Evolutionary conservation across 116 monocot genomes (phyloP).

Genomic region (Papilionanthe hybrid): DNA sequence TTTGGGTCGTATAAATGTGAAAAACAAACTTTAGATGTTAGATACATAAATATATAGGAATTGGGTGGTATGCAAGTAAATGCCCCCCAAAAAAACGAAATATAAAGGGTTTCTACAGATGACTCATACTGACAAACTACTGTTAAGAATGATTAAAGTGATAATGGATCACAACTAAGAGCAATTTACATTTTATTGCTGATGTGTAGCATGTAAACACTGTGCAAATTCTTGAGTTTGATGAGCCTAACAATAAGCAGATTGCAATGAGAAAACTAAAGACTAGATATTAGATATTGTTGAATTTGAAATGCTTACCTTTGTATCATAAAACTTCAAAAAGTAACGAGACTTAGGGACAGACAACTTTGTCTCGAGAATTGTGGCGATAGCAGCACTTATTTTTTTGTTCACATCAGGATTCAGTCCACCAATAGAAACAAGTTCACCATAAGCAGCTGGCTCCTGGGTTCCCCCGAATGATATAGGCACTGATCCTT

Average conservation of each 20-base stretch:
- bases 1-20: no score
- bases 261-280: conserved; percentile 41
- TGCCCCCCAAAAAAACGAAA: no score
- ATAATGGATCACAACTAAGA: background rate
- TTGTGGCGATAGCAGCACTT: conserved; percentile 57
- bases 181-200: conserved; percentile 74
- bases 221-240: conserved; percentile 77
- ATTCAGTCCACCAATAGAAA: conserved; percentile 87
- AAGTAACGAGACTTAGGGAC: conserved; percentile 81
- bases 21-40: no score
- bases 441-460: conserved; percentile 82
- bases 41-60: no score
- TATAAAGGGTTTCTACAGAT: background rate
- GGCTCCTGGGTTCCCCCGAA: conserved; percentile 81
- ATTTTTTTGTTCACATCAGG: conserved; percentile 80
- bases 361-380: conserved; percentile 66
- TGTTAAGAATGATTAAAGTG: background rate
- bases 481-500: conserved; percentile 79
- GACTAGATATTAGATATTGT: background rate
- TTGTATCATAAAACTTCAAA: conserved; percentile 83
- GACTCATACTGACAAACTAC: background rate
- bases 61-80: no score
- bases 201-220: conserved; percentile 90
- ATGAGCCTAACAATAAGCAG: conserved; percentile 61
- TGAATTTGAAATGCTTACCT: conserved; percentile 40